These are phyloP conservation scores for Agastache rugosa DNA, from an alignment of 257 asterid genomes.

Conservation along the genomic window DNA sequence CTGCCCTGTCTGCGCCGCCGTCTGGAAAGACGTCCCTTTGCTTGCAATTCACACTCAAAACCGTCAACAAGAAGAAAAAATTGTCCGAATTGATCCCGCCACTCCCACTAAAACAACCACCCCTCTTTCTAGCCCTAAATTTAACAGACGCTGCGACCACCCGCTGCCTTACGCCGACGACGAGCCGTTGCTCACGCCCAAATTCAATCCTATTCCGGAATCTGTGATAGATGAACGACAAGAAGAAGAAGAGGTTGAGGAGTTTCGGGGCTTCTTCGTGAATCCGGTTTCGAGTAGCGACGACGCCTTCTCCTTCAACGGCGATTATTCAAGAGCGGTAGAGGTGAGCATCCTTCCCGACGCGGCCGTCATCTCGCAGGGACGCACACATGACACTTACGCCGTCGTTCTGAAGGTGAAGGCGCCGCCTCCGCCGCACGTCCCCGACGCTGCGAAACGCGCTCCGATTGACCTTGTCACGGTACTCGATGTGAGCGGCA, in stretches of 20 bases:
- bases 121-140: slow-evolving; percentile 38
- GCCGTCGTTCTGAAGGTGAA: slow-evolving; percentile 74
- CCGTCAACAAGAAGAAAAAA: slow-evolving; percentile 17
- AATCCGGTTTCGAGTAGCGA: slow-evolving; percentile 65
- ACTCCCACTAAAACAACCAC: slow-evolving; percentile 27
- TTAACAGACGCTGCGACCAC: slow-evolving; percentile 16
- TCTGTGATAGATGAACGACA: slow-evolving; percentile 13
- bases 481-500: slow-evolving; percentile 79
- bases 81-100: slow-evolving; percentile 17
- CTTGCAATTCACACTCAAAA: slow-evolving; percentile 55
- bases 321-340: slow-evolving; percentile 46
- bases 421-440: slow-evolving; percentile 57
- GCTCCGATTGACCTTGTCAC: slow-evolving; percentile 92
- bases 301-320: slow-evolving; percentile 11
- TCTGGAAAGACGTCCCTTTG: slow-evolving; percentile 81
- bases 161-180: slow-evolving; percentile 60
- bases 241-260: slow-evolving; percentile 51
- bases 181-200: slow-evolving; percentile 71
- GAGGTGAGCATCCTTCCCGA: slow-evolving; percentile 65
- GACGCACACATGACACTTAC: slow-evolving; percentile 59
- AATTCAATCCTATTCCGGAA: slow-evolving; percentile 49
- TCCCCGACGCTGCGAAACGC: slow-evolving; percentile 54
- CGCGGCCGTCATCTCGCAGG: slow-evolving; percentile 72
- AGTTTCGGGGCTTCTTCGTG: slow-evolving; percentile 77
- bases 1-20: slow-evolving; percentile 78